phyloP scores from a whole-genome alignment of 2,329 filamentous ascomycete species.

The Nemania serpens region DNA sequence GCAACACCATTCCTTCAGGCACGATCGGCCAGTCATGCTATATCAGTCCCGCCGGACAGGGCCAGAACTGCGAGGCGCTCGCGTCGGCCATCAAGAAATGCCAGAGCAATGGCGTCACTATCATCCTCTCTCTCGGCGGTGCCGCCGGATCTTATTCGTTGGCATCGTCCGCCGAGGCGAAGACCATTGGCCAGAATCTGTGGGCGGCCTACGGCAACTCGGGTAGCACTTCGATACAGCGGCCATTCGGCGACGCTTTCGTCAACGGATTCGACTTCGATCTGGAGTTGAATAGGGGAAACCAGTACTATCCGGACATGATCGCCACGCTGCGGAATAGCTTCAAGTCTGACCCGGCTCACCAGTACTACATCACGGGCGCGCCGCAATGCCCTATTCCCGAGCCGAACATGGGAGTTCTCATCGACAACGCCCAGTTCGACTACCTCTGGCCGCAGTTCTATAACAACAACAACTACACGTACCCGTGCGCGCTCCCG shows the following conservation, averaged over 20 bases:
- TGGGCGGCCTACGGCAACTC: constrained; percentile 52
- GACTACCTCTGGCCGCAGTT: constrained; percentile 53
- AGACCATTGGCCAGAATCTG: constrained; percentile 48
- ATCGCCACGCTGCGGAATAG: constrained; percentile 40
- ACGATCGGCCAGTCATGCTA: constrained; percentile 47
- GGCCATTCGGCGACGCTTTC: constrained; percentile 53
- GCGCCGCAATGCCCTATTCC: constrained; percentile 53
- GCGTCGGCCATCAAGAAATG: constrained; percentile 49
- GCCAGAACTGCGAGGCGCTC: constrained; percentile 46
- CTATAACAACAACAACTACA: constrained; percentile 51
- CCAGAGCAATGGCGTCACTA: constrained; percentile 45
- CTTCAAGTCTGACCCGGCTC: constrained; percentile 42
- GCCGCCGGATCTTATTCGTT: constrained; percentile 44
- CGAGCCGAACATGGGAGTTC: constrained; percentile 48
- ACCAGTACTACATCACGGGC: constrained; percentile 52
- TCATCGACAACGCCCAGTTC: constrained; percentile 46
- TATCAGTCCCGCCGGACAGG: constrained; percentile 42
- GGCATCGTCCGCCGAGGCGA: constrained; percentile 44
- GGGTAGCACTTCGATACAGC: constrained; percentile 38
- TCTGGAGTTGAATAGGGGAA: constrained; percentile 46
- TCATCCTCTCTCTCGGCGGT: constrained; percentile 53
- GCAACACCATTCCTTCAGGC: constrained; percentile 44
- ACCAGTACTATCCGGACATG: constrained; percentile 43
- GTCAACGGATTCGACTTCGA: constrained; percentile 41
- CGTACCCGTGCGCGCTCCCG: constrained; percentile 44